Evolutionary conservation across 352 stramenopile species (phyloP), one percentile per base, ranked within the genome.

Genomic region (Saprolegnia parasitica): DNA sequence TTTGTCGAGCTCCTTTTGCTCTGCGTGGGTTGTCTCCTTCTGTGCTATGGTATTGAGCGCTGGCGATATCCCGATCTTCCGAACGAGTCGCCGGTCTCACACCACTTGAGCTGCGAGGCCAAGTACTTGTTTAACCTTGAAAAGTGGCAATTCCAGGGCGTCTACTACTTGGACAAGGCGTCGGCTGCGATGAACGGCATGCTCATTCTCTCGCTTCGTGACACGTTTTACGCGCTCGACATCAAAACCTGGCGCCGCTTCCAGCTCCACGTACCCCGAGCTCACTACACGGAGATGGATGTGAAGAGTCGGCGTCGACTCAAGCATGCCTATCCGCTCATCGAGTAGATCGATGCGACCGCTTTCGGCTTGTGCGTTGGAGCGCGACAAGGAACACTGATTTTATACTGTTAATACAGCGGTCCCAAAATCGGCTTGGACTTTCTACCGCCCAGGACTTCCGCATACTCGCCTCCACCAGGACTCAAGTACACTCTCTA

Each of bases 161-260:
- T 61, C 20, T n/a, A 42, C 13, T 61, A 61, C 54, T 24, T 61
- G 5, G 54, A 61, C 54, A 61, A 42, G 26, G 54, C 54, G 9
- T 61, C 54, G 1, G 54, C 54, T 4, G 54, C 26, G 8, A 37
- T 61, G 54, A 61, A 61, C 26, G 54, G 54, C 23, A 23, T 61
- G 23, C 15, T 61, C 9, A 61, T 61, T 21, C 6, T 40, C 11
- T 23, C 54, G 29, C 1, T n/a, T 8, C 1, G 42, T n/a, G 42
- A n/a, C 42, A 49, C 42, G 3, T 49, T 49, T 49, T 10, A 49
- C 42, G 42, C 10, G 1, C 42, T 49, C 42, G 42, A 49, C 42
- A 49, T 49, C 8, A 35, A 35, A 35, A 35, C 29, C 2, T 35
- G 29, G 29, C 29, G 29, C 29, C 29, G 29, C 29, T 35, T 35